Conservation (phyloP, 106 monocot species). For the Amphibolis antarctica region DNA sequence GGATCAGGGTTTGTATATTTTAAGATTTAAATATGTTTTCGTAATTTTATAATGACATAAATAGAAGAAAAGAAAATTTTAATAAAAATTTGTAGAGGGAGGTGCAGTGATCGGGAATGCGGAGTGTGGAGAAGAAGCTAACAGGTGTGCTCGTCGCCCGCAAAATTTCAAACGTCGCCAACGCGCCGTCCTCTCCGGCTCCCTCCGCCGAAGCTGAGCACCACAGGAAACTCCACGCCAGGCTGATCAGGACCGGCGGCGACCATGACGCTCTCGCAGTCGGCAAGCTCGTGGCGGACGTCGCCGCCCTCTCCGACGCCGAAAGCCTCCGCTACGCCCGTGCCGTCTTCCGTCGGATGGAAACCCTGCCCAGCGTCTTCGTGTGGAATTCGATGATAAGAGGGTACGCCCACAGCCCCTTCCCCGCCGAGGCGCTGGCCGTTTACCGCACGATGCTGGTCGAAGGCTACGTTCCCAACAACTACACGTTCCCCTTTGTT, state of each 20-base stretch:
- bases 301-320: neutral
- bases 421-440: conserved; percentile 19
- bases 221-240: conserved; percentile 11
- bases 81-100: no score
- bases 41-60: no score
- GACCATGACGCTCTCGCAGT: conserved; percentile 1
- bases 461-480: conserved; percentile 30
- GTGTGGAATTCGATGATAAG: conserved; percentile 20
- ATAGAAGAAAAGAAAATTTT: no score
- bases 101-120: no score
- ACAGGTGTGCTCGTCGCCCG: no score
- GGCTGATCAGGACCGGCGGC: conserved; percentile 4
- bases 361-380: conserved; percentile 11
- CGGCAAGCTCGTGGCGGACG: conserved; percentile 11
- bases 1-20: no score
- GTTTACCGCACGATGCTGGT: conserved; percentile 32
- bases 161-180: no score
- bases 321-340: conserved; percentile 6
- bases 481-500: conserved; percentile 55
- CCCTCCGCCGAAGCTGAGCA: neutral
- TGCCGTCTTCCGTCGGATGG: conserved; percentile 7
- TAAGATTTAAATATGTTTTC: no score
- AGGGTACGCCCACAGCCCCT: conserved; percentile 27
- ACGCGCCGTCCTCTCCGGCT: neutral
- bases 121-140: no score